Evolutionary conservation across 2,329 filamentous ascomycete genomes (phyloP), one percentile per base, ranked within the genome.

Genomic region (Teratosphaeria pseudoeucalypti): DNA sequence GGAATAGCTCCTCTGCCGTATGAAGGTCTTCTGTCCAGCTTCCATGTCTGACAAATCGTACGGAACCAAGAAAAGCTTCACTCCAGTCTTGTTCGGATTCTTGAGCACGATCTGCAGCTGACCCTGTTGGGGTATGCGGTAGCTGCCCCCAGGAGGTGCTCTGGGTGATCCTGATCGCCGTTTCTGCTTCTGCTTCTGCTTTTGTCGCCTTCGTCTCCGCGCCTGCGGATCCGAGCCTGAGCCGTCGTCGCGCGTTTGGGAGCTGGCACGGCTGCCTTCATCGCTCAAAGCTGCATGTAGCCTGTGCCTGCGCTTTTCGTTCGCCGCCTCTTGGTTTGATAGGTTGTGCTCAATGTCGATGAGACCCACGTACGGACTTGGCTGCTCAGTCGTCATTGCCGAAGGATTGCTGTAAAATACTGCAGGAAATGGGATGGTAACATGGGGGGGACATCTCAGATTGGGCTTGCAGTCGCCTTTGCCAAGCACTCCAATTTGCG

Each of bases 51-150:
- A 82, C 1, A 99, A 79, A 71, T 97, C 91, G 67, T 97, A 99
- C 0, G 92, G 94, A 2, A 99, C 85, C 27, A 97, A 80, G 67
- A 97, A 97, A 0, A 99, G 79, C 73, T 99, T 97, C 58, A 97
- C 92, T 1, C 94, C 94, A 3, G 94, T 97, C 72, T 97, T 97
- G 76, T 97, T 96, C 16, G 92, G 92, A 68, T 97, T 99, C 73
- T 97, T 97, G 72, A 99, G 90, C 62, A 99, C 87, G 64, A 99
- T 95, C 68, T 99, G 94, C 14, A 99, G 79, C 73, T 97, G 94
- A 0, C 94, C 94, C 72, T 92, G 88, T 69, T 94, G 87, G 0
- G 94, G 94, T 57, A 99, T 96, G 52, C 94, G 87, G 72, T 97
- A 99, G 69, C 89, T 90, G 39, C 94, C 92, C 7, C 91, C 90